Evolutionary conservation across 2,329 filamentous ascomycete species (phyloP), one percentile per base, ranked within the genome.

Genomic region (Neonectria punicea): DNA sequence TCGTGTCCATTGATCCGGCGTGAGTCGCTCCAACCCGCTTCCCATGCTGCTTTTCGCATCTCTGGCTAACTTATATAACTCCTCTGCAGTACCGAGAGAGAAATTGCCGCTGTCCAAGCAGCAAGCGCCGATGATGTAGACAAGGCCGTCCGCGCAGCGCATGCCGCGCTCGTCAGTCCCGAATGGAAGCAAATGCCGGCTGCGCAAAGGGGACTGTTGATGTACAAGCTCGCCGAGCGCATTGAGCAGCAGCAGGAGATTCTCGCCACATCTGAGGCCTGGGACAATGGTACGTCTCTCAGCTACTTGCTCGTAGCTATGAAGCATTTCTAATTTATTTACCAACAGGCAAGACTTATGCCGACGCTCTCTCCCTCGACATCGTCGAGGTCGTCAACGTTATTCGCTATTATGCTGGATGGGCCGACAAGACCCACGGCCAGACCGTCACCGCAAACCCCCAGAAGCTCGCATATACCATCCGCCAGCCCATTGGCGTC

Each of bases 391-490:
- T 82, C 18, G 67, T 80, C 55, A 78, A 72, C 59, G 68, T 69
- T 5, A 61, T 75, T 41, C 69, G 74, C 7, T 78, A 78, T 68
- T 78, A 78, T 76, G 92, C 87, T 73, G 93, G 93, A 63, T 96
- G 91, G 89, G 92, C 93, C 70, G 93, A 96, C 84, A 97, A 96
- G 88, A 89, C 94, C 70, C 86, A 89, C 78, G 93, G 93, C 78
- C 92, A 93, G 84, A 92, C 93, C 59, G 89, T 94, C 70, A 91
- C 94, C 71, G 91, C 92, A 68, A 84, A 87, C 75, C 86, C 87
- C 58, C 89, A 92, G 68, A 92, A 89, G 78, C 93, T 95, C 81
- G 90, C 92, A 81, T 95, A 94, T 82, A 93, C 92, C 63, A 75
- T 89, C n/a, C 71, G 73, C 14, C 72, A 75, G 56, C 73, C 73